Evolutionary conservation across 441 rosid genomes (phyloP).

Genomic region (Erodium trifolium): DNA sequence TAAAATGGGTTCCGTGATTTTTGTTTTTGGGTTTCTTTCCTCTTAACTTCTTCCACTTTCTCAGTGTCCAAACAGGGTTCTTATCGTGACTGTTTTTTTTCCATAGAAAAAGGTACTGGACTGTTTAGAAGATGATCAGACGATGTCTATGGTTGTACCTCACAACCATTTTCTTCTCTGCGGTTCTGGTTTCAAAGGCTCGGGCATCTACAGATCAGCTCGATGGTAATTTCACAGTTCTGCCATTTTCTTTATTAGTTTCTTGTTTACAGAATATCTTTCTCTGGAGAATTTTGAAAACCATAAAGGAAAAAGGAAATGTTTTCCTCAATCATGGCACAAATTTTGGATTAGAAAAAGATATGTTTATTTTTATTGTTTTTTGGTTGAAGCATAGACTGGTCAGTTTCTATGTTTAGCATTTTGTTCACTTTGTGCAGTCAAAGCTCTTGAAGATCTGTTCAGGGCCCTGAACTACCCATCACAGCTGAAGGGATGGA

Average conservation of each 20-base stretch:
- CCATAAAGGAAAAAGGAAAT: no score
- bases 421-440: constrained; percentile 5
- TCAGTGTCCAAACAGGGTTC: constrained; percentile 18
- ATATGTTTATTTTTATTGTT: not conserved
- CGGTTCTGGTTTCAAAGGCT: constrained; percentile 31
- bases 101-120: constrained; percentile 5
- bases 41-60: constrained; percentile 18
- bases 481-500: constrained; percentile 12
- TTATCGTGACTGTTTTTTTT: constrained; percentile 12
- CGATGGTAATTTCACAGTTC: constrained; percentile 41
- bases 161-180: constrained; percentile 26
- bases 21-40: not conserved
- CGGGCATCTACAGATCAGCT: constrained; percentile 49
- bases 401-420: not conserved
- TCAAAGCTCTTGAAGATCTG: constrained; percentile 11
- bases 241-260: not conserved
- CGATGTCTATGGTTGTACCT: constrained; percentile 20
- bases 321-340: no score
- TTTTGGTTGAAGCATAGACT: not conserved
- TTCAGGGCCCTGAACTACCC: constrained; percentile 9
- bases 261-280: not conserved
- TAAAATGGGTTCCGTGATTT: not conserved
- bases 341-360: not conserved
- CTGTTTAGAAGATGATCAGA: constrained; percentile 29
- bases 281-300: not conserved